Evolutionary conservation across 1,284 basidiomycete genomes (phyloP), one percentile per base, ranked within the genome.

Genomic region (Athelia psychrophila): DNA sequence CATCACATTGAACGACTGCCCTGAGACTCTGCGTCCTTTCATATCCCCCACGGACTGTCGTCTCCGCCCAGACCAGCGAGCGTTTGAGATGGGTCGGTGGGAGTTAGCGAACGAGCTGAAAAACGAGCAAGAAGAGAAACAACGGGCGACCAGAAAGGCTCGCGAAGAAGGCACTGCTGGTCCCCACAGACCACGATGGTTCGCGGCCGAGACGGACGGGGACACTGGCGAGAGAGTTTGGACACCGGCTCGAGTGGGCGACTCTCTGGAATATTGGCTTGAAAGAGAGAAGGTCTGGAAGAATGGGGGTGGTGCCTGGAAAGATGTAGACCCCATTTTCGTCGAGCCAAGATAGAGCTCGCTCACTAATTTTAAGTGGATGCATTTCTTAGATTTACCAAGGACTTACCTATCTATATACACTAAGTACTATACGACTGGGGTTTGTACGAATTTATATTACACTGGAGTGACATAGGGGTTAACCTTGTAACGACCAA

Each of bases 1-100:
- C 3, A 84, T 98, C 58, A 94, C 93, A 2, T 76, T 98, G 50
- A 96, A 96, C 64, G 83, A 93, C 65, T 86, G 89, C 59, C 84
- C 90, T 2, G 79, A 84, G 18, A 80, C 79, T 1, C 74, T 98
- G 12, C 77, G 78, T 54, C 82, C 83, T 2, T 94, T 83, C 69
- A 61, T 98, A 3, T 88, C 88, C 30, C 92, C 93, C 1, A 98
- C 96, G 1, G 96, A 99, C 71, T 98, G 95, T 65, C 84, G 96
- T 1, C 70, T 98, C 44, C 83, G 96, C 1, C 95, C 95, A 0
- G 96, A 99, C 66, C 93, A 98, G 68, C 80, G 93, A 24, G 94
- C 95, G n/a, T 97, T 97, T 62, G 95, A 98, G 77, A 71, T 84
- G 58, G 95, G 94, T n/a, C 78, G 83, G 64, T 98, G 95, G 63